Evolutionary conservation across 495 filamentous ascomycete species (phyloP).

Genomic region (Daldinia grandis): DNA sequence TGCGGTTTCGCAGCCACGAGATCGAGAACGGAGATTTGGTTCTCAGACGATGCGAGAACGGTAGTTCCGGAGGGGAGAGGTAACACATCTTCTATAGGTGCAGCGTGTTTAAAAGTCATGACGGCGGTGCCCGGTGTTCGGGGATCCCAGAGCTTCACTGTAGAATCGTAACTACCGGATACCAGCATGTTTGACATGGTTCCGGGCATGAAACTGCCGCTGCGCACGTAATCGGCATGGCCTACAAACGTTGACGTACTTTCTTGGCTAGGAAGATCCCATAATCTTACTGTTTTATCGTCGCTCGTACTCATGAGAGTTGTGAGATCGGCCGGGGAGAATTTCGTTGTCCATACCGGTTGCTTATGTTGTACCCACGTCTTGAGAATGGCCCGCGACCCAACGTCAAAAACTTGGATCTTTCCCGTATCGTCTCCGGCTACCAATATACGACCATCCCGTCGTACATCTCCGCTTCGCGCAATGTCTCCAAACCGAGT

Average conservation of each 20-base stretch:
- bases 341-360: constrained; percentile 90
- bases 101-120: constrained; percentile 92
- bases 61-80: constrained; percentile 87
- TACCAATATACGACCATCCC: constrained; percentile 87
- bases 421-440: constrained; percentile 89
- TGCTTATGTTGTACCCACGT: constrained; percentile 97
- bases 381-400: constrained; percentile 87
- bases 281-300: constrained; percentile 89
- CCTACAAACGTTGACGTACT: constrained; percentile 82
- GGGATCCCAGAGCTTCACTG: constrained; percentile 93
- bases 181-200: constrained; percentile 77
- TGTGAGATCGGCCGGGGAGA: constrained; percentile 86
- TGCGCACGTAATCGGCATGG: constrained; percentile 90
- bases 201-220: constrained; percentile 84
- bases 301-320: constrained; percentile 84
- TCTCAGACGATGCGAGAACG: constrained; percentile 83
- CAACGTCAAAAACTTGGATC: constrained; percentile 93
- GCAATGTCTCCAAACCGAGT: constrained; percentile 90
- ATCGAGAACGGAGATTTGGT: constrained; percentile 92
- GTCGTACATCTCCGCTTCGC: constrained; percentile 83
- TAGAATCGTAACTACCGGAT: constrained; percentile 92
- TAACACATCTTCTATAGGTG: constrained; percentile 84
- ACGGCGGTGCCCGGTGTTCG: constrained; percentile 70
- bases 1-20: constrained; percentile 89
- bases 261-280: constrained; percentile 86